Evolutionary conservation across 495 filamentous ascomycete genomes (phyloP), one percentile per base, ranked within the genome.

Genomic region (Clavariopsis aquatica): DNA sequence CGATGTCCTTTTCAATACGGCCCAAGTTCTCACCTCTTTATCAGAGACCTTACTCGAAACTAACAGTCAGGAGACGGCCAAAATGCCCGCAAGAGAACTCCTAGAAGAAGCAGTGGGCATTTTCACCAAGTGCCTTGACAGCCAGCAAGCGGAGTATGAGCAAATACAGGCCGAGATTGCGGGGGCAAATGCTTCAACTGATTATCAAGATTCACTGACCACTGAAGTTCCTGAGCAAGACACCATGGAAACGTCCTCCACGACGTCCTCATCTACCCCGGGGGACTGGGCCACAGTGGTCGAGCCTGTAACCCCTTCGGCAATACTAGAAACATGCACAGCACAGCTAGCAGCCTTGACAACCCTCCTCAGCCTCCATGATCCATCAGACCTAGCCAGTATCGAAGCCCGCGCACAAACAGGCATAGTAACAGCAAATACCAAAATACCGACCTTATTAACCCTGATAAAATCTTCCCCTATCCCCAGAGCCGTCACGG

Each of bases 1-100:
- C 1, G 85, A 90, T 74, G 78, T 80, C 10, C 74, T 88, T 10
- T 90, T 89, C 78, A 91, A 91, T 69, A 87, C 82, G 10, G 84
- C 78, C 10, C 87, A 89, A 75, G 84, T 89, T 10, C 77, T 89
- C 19, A 85, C 82, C 2, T 86, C 83, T 66, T 72, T 89, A 23
- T 85, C 83, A 6, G 87, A 90, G 74, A 75, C 74, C 2, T 71
- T 86, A 4, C 73, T 79, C 1, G 83, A 86, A 43, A 75, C 73
- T 28, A 80, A 59, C 9, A 81, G 82, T 8, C 23, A 71, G 75
- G 12, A 69, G 72, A 60, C 74, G 77, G 57, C 78, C 1, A 62
- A 66, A 52, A 15, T n/a, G 45, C 26, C 60, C 9, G 72, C 74
- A 5, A 64, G 80, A 23, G 74, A 73, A 9, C 77, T 83, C 17